Evolutionary conservation across 176 grass and related monocot genomes (phyloP), one percentile per base, ranked within the genome.

Genomic region (Panicum miliaceum): DNA sequence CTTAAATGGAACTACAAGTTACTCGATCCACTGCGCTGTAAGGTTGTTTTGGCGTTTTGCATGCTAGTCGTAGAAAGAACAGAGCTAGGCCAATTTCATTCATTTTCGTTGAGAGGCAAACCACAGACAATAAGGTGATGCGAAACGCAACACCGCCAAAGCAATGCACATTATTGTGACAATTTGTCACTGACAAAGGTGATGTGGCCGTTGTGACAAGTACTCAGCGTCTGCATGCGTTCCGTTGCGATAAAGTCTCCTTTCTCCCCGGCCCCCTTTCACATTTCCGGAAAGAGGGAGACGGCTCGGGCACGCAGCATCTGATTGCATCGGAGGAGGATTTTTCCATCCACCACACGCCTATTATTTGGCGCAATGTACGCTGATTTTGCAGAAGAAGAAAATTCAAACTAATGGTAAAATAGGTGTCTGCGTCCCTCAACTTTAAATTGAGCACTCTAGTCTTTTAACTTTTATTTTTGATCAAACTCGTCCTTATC

Each of bases 281-380:
- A 78, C 80, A 83, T 79, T 78, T 71, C 56, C 25, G 19, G n/a
- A 78, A 78, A 64, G 25, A 9, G 34, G 35, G 13, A 34, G 62
- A 9, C 4, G 8, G 57, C 57, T 60, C 23, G 22, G 22, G 22
- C 54, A 54, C 0, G 9, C 23, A 38, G 22, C 41, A 41, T 41
- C 35, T 41, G 65, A 40, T 68, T 3, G 40, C 40, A 27, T 27
- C 12, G 1, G 41, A 71, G 22, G 3, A 57, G 47, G 7, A 42
- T 47, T 71, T 12, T 47, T 32, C 29, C 29, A 32, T 2, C n/a
- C 40, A 42, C 64, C 64, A n/a, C 37, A 68, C 20, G 7, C 11
- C 10, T 12, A 38, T 34, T 38, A 7, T 37, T 37, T 66, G 64
- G 64, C 8, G 34, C 9, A 22, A 20, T 20, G 64, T 34, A 8